Conservation (phyloP, 306 rosid genomes). For the Trifolium pratense region DNA sequence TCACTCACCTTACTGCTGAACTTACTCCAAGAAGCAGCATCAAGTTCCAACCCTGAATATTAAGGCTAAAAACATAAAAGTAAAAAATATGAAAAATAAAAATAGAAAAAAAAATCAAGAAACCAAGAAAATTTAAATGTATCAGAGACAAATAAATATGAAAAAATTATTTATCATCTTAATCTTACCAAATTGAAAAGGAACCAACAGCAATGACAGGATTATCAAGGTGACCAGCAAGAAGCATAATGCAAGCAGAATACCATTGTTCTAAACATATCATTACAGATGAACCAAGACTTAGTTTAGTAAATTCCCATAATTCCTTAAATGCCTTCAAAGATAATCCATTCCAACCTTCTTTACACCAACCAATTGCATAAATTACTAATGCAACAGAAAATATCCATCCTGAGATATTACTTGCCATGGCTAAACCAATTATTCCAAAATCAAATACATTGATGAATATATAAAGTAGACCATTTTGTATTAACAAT, state of each 20-base stretch:
- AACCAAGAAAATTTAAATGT: background rate
- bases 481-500: slow-evolving; percentile 47
- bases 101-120: background rate
- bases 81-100: background rate
- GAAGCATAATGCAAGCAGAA: slow-evolving; percentile 36
- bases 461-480: slow-evolving; percentile 58
- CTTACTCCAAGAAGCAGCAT: slow-evolving; percentile 41
- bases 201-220: slow-evolving; percentile 60
- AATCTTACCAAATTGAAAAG: slow-evolving; percentile 59
- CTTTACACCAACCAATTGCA: slow-evolving; percentile 66
- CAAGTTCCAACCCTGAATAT: slow-evolving; percentile 19
- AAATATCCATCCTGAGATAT: slow-evolving; percentile 57
- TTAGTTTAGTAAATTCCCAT: slow-evolving; percentile 68
- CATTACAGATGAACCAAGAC: slow-evolving; percentile 53
- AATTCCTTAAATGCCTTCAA: slow-evolving; percentile 68
- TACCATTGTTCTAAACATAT: slow-evolving; percentile 64
- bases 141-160: background rate
- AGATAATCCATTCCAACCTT: slow-evolving; percentile 78
- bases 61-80: slow-evolving; percentile 30
- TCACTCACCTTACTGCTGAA: slow-evolving; percentile 42
- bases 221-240: slow-evolving; percentile 53
- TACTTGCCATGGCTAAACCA: slow-evolving; percentile 68
- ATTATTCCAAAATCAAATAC: slow-evolving; percentile 55
- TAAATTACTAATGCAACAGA: slow-evolving; percentile 52
- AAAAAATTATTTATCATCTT: background rate